Evolutionary conservation across 495 filamentous ascomycete genomes (phyloP), one percentile per base, ranked within the genome.

Genomic region (Bryoglossum gracile): DNA sequence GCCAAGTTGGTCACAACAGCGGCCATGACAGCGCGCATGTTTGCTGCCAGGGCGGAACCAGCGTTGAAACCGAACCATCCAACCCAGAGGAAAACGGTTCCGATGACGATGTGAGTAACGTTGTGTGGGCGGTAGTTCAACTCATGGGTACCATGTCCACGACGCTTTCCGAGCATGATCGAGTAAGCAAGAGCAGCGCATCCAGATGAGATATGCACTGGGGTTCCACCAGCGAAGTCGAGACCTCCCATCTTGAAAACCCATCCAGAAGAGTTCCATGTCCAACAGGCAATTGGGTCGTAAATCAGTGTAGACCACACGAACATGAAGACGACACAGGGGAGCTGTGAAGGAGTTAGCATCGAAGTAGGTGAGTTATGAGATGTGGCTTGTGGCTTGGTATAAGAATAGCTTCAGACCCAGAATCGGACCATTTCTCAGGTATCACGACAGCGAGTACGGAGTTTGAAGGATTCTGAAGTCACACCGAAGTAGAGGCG

Each of bases 21-120:
- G 36, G 84, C 84, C 82, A 87, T 84, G 59, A 86, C 78, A 46
- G 92, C 81, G 57, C 92, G 84, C 66, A 94, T 67, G 68, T 94
- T 96, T 51, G 89, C 90, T 34, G 80, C 75, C 32, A 95, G 75
- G n/a, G 91, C 92, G 18, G 82, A 87, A 50, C 92, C 92, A 44
- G 86, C 92, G 62, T 98, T 98, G 78, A 98, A 98, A 42, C 92
- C 92, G 62, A 96, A 96, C 92, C 92, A 98, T 22, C 92, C 92
- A 39, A 97, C 89, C 92, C 92, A 98, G 36, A 98, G 83, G 74
- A 98, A 96, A 42, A 96, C 89, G 10, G 92, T 98, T 3, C 92
- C 92, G 37, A 98, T 81, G 26, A 96, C 91, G 54, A 98, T 88
- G 65, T 95, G 89, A 18, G 89, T 95, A 42, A 98, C 92, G 60